These are phyloP conservation scores for Globisporangium irregulare DNA, from an alignment of 352 stramenopile genomes.

Conservation along the genomic window DNA sequence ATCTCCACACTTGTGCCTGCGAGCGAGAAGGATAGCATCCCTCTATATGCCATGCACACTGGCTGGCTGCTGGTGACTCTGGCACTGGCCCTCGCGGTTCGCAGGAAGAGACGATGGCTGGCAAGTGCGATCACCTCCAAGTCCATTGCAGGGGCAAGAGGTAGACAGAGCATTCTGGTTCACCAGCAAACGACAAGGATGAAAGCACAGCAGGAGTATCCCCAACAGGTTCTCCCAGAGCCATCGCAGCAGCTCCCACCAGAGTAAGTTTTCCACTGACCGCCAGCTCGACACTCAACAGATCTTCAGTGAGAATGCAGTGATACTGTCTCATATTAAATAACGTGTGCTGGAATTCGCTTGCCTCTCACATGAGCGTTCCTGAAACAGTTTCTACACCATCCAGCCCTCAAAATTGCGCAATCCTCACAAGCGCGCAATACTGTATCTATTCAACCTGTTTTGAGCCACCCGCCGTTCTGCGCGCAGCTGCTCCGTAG, in stretches of 20 bases:
- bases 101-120: neutral
- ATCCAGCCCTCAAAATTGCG: neutral
- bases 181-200: neutral
- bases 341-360: neutral
- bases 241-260: neutral
- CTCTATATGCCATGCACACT: conserved; percentile 21
- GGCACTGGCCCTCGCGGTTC: neutral
- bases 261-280: neutral
- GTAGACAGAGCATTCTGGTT: neutral
- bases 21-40: conserved; percentile 16
- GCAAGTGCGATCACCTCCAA: neutral
- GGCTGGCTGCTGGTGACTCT: conserved; percentile 8
- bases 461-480: conserved; percentile 69
- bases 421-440: neutral
- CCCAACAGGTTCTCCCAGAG: neutral
- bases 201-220: neutral
- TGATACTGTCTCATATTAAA: neutral
- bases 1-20: conserved; percentile 24
- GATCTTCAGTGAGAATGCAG: neutral
- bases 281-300: neutral
- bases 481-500: conserved; percentile 42
- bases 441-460: conserved; percentile 16
- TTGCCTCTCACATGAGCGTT: neutral
- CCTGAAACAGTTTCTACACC: neutral
- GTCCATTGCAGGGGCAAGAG: neutral